Evolutionary conservation across 371 early-diverging fungal species (phyloP).

Genomic region (Apophysomyces ossiformis): DNA sequence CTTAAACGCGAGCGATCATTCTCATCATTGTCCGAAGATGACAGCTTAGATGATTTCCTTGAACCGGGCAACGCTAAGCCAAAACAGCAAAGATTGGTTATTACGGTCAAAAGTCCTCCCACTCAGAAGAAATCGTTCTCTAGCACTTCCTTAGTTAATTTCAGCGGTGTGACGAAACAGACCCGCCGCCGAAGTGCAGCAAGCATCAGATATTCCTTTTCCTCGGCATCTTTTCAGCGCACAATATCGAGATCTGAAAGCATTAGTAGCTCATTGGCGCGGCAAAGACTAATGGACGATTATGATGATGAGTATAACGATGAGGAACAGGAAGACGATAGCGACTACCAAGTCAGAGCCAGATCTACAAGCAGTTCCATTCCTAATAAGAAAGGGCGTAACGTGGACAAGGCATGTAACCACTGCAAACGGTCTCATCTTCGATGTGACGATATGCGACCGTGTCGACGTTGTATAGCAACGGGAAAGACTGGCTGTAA

Average conservation of each 20-base stretch:
- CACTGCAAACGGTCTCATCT: conserved; percentile 56
- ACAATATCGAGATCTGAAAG: conserved; percentile 10
- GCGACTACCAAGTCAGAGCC: not conserved
- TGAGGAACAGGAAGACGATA: conserved; percentile 1
- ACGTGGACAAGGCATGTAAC: conserved; percentile 55
- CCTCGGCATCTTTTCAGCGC: not conserved
- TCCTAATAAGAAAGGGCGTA: conserved; percentile 31
- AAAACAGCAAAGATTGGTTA: not conserved
- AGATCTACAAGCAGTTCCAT: not conserved
- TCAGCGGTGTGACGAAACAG: not conserved
- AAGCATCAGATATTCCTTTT: not conserved
- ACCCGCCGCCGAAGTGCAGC: not conserved
- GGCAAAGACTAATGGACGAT: conserved; percentile 18
- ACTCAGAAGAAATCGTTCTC: not conserved
- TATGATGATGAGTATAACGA: conserved; percentile 20
- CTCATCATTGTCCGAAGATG: not conserved
- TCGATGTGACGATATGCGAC: conserved; percentile 52
- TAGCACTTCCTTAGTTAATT: not conserved
- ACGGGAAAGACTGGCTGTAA: conserved; percentile 52
- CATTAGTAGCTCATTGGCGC: conserved; percentile 21
- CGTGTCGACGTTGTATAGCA: conserved; percentile 53
- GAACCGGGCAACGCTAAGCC: not conserved
- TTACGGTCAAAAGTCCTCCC: not conserved
- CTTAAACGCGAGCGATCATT: conserved; percentile 1
- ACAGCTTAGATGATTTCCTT: not conserved